These are phyloP conservation scores for Hymenoscyphus occultus DNA, from an alignment of 2,329 filamentous ascomycete species.

Conservation along the genomic window DNA sequence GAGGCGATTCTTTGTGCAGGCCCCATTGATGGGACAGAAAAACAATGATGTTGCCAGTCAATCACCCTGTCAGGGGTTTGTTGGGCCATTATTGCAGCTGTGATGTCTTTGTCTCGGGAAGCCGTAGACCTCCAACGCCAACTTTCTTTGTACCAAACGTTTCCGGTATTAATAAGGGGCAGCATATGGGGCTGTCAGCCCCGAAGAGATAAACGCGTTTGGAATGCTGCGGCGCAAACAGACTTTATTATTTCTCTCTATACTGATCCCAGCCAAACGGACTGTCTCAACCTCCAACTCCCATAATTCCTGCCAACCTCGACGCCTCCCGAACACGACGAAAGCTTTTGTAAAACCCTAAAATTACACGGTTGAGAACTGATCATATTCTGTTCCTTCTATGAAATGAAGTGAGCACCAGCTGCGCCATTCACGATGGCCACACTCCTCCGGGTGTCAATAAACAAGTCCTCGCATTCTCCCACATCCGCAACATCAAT, in stretches of 20 bases:
- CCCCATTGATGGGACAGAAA: constrained; percentile 31
- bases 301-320: constrained; percentile 11
- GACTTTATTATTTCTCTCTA: constrained; percentile 17
- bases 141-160: constrained; percentile 32
- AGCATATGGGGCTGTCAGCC: constrained; percentile 17
- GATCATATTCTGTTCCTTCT: constrained; percentile 14
- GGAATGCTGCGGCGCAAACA: constrained; percentile 21
- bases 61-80: constrained; percentile 26
- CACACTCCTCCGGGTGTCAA: constrained; percentile 77
- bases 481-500: constrained; percentile 75
- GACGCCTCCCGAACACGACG: constrained; percentile 12
- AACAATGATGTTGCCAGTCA: constrained; percentile 35
- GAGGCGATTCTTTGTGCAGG: constrained; percentile 33
- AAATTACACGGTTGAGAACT: constrained; percentile 11
- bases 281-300: constrained; percentile 17
- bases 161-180: constrained; percentile 21
- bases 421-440: constrained; percentile 62
- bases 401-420: constrained; percentile 54
- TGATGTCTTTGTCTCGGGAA: constrained; percentile 37
- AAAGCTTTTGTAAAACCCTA: constrained; percentile 16
- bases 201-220: constrained; percentile 18
- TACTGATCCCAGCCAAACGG: constrained; percentile 16
- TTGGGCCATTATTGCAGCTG: constrained; percentile 33
- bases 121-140: constrained; percentile 29
- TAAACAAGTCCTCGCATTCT: constrained; percentile 80